phyloP scores from a whole-genome alignment of 1,139 yeast species.

The Chernovozyma aurita region DNA sequence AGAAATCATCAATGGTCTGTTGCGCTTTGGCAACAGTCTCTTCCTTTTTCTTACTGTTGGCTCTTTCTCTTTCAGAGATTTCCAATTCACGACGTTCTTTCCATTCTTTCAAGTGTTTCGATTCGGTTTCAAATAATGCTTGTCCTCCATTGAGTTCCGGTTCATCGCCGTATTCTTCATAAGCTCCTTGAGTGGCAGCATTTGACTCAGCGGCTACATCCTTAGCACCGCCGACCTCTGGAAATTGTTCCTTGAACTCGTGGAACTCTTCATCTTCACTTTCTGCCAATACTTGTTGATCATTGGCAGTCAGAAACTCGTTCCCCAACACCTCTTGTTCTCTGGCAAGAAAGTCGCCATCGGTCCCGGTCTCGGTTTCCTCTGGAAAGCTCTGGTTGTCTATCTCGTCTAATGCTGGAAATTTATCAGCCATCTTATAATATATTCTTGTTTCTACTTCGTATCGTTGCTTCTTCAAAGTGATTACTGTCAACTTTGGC shows the following conservation, averaged over 20 bases:
- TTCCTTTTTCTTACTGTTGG: slow-evolving; percentile 59
- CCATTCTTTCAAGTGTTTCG: slow-evolving; percentile 72
- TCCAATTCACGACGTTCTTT: slow-evolving; percentile 77
- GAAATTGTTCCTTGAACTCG: slow-evolving; percentile 64
- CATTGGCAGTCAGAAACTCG: slow-evolving; percentile 70
- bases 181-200: slow-evolving; percentile 12
- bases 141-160: slow-evolving; percentile 20
- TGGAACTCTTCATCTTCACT: slow-evolving; percentile 59
- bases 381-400: slow-evolving; percentile 31
- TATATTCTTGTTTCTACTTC: too few relatives aligned
- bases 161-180: slow-evolving; percentile 26
- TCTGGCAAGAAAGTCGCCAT: slow-evolving; percentile 71
- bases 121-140: slow-evolving; percentile 20
- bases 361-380: slow-evolving; percentile 23
- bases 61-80: slow-evolving; percentile 75
- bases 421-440: slow-evolving; percentile 70
- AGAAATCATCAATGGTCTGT: slow-evolving; percentile 86
- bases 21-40: slow-evolving; percentile 78
- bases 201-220: slow-evolving; percentile 12
- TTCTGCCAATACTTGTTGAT: slow-evolving; percentile 47
- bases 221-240: slow-evolving; percentile 43
- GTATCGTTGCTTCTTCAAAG: too few relatives aligned
- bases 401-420: slow-evolving; percentile 71
- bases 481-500: too few relatives aligned
- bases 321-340: slow-evolving; percentile 84